phyloP scores from a whole-genome alignment of 2,329 filamentous ascomycete genomes.

The Didymella exigua region DNA sequence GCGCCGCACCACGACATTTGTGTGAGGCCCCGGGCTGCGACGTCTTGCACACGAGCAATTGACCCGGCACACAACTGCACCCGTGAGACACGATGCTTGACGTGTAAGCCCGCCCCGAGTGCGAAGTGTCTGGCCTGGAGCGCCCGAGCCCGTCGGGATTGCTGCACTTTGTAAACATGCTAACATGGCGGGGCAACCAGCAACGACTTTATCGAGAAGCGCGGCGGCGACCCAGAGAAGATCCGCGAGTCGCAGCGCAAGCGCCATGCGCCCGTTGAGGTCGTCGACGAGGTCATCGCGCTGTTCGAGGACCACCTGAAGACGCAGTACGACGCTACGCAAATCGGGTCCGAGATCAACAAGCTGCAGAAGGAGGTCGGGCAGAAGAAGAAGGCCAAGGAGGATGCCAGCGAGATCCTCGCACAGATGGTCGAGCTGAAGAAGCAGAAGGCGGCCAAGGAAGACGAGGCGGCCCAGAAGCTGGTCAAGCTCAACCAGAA shows the following conservation, averaged over 20 bases:
- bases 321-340: constrained; percentile 78
- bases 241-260: constrained; percentile 90
- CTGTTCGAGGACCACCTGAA: constrained; percentile 84
- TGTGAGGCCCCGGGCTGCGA: constrained; percentile 17
- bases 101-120: constrained; percentile 30
- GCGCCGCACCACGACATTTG: constrained; percentile 25
- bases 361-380: constrained; percentile 88
- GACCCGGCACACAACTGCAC: constrained; percentile 8
- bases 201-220: constrained; percentile 68
- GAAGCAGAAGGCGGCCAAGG: constrained; percentile 79
- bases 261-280: constrained; percentile 77
- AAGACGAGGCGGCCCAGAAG: constrained; percentile 77
- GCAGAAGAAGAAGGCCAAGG: constrained; percentile 87
- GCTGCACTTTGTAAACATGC: constrained; percentile 5
- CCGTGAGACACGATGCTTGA: constrained; percentile 38
- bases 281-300: constrained; percentile 88
- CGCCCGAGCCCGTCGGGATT: neutral
- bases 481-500: constrained; percentile 75
- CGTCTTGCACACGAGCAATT: constrained; percentile 24
- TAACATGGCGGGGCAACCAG: constrained; percentile 39
- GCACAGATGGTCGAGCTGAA: constrained; percentile 78
- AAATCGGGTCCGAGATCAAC: constrained; percentile 86
- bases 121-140: neutral
- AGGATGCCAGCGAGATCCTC: constrained; percentile 80
- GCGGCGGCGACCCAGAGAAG: constrained; percentile 87